phyloP scores from a whole-genome alignment of 2,329 filamentous ascomycete genomes.

The Bipolaris cookei region DNA sequence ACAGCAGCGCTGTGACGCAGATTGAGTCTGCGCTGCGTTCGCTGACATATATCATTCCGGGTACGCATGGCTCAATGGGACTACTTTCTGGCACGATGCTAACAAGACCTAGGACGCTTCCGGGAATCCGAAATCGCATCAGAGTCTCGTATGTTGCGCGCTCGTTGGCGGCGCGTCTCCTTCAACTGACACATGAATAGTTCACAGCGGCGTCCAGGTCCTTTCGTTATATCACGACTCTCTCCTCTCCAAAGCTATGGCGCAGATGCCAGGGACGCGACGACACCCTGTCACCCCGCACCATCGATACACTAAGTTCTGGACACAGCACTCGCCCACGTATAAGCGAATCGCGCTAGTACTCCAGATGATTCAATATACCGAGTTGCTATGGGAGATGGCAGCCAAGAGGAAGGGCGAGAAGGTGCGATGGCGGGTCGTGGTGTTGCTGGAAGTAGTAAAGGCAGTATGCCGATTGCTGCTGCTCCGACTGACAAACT shows the following conservation, averaged over 20 bases:
- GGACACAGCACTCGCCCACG: constrained; percentile 65
- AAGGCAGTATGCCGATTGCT: constrained; percentile 86
- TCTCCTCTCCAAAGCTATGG: constrained; percentile 72
- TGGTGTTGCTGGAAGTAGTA: constrained; percentile 81
- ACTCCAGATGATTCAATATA: constrained; percentile 91
- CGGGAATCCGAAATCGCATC: constrained; percentile 94
- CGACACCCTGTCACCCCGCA: constrained; percentile 63
- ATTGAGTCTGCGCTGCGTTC: constrained; percentile 93
- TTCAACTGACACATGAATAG: constrained; percentile 45
- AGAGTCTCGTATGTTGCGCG: constrained; percentile 69
- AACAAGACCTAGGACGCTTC: constrained; percentile 68
- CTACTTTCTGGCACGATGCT: constrained; percentile 17
- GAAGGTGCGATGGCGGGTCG: constrained; percentile 80
- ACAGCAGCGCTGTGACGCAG: constrained; percentile 89
- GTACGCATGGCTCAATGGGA: constrained; percentile 51
- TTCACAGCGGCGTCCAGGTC: constrained; percentile 87
- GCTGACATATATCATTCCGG: constrained; percentile 94
- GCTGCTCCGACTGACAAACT: constrained; percentile 81
- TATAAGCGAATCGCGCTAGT: constrained; percentile 83
- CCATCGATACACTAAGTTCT: constrained; percentile 69
- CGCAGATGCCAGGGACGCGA: constrained; percentile 60
- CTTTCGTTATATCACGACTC: constrained; percentile 92
- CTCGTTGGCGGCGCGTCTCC: constrained; percentile 9
- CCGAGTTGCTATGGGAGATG: constrained; percentile 98
- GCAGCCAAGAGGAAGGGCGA: constrained; percentile 85